These are phyloP conservation scores for Chrysopogon serrulatus DNA, from an alignment of 176 grass and related monocot species.

Conservation along the genomic window DNA sequence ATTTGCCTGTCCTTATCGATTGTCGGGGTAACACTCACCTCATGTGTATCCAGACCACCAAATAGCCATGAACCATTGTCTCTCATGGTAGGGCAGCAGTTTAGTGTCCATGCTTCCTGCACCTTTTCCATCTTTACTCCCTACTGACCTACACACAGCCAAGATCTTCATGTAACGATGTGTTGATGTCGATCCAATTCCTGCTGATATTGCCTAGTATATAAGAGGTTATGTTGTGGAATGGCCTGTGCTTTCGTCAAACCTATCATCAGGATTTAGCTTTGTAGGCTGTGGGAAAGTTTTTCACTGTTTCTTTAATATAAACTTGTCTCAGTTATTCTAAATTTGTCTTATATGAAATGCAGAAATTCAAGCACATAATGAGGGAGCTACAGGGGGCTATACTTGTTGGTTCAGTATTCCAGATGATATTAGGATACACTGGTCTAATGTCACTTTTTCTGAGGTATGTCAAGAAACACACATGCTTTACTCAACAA, in stretches of 20 bases:
- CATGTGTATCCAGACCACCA: background rate
- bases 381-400: slow-evolving; percentile 97
- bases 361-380: slow-evolving; percentile 99
- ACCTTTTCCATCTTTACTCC: background rate
- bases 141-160: background rate
- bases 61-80: background rate
- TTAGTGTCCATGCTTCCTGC: background rate
- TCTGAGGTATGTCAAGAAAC: slow-evolving; percentile 61
- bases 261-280: background rate
- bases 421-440: slow-evolving; percentile 93
- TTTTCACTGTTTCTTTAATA: slow-evolving; percentile 11
- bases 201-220: background rate
- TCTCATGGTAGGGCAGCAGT: background rate
- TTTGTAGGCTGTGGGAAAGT: background rate
- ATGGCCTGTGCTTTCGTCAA: slow-evolving; percentile 14
- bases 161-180: background rate
- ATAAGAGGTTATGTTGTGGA: background rate
- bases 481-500: background rate
- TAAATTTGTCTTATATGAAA: slow-evolving; percentile 20
- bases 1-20: background rate
- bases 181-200: background rate
- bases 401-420: slow-evolving; percentile 93
- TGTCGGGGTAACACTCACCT: background rate
- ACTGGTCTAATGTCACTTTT: slow-evolving; percentile 97
- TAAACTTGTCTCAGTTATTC: background rate